Conservation (phyloP, 371 early-diverging fungal species). For the Syncephalastrum sp. region DNA sequence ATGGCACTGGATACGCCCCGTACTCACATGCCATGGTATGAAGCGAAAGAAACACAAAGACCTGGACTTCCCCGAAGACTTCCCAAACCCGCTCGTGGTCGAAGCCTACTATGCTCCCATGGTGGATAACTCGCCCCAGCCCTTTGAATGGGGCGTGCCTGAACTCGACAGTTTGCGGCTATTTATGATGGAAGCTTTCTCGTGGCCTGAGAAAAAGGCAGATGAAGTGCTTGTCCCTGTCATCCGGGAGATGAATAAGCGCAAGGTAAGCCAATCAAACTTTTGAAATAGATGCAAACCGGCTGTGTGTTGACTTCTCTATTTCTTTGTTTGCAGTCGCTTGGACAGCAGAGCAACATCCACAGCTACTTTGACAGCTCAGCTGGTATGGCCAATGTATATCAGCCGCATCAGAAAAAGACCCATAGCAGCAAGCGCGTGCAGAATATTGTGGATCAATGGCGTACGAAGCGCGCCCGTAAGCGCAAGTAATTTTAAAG, state of each 20-base stretch:
- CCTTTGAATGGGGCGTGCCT: constrained; percentile 86
- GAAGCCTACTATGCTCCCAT: constrained; percentile 82
- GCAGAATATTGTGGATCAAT: constrained; percentile 21
- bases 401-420: constrained; percentile 8
- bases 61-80: constrained; percentile 65
- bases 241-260: constrained; percentile 65
- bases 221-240: constrained; percentile 76
- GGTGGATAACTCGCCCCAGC: constrained; percentile 66
- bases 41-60: constrained; percentile 51
- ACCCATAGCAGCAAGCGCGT: constrained; percentile 34
- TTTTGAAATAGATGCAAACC: not conserved
- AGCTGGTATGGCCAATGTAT: constrained; percentile 18
- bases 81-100: constrained; percentile 77
- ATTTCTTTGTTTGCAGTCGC: constrained; percentile 5
- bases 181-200: constrained; percentile 43
- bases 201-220: constrained; percentile 51
- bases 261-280: constrained; percentile 23
- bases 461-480: not conserved
- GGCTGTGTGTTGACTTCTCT: not conserved
- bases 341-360: constrained; percentile 35
- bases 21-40: constrained; percentile 8
- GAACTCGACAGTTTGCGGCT: constrained; percentile 76
- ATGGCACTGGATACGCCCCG: constrained; percentile 8
- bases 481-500: too few species aligned
- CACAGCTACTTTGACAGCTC: constrained; percentile 38